phyloP scores from a whole-genome alignment of 2,329 filamentous ascomycete genomes.

The Fusarium sp. region DNA sequence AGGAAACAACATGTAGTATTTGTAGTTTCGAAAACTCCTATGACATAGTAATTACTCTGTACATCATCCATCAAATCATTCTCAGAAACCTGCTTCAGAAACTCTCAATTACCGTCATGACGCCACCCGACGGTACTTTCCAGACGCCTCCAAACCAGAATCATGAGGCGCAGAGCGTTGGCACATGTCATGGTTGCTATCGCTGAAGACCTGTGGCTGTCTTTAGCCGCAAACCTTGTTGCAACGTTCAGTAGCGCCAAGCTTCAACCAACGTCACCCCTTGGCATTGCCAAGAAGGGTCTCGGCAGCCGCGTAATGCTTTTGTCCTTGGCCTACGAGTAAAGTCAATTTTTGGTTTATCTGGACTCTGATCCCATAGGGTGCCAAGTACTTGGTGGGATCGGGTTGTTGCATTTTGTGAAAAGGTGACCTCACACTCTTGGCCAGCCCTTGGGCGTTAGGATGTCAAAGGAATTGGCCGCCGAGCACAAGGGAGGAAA shows the following conservation, averaged over 20 bases:
- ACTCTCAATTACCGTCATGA: conserved; percentile 13
- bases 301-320: conserved; percentile 11
- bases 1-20: neutral
- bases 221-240: conserved; percentile 14
- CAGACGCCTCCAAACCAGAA: neutral
- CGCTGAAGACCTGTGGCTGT: conserved; percentile 2
- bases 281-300: neutral
- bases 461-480: too few relatives aligned
- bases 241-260: conserved; percentile 12
- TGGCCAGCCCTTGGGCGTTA: neutral
- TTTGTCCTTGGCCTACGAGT: neutral
- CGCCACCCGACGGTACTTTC: conserved; percentile 1
- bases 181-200: conserved; percentile 17
- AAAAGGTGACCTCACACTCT: neutral
- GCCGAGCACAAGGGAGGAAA: neutral
- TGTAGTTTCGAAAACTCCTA: neutral
- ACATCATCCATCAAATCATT: neutral
- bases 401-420: neutral
- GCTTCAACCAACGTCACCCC: conserved; percentile 12
- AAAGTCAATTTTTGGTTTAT: neutral
- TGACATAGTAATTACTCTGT: neutral
- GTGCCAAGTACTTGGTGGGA: neutral
- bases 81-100: neutral
- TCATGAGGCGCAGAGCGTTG: conserved; percentile 5
- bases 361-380: neutral